Conservation (phyloP, 345 rosid genomes). For the Rhodomyrtus tomentosa region DNA sequence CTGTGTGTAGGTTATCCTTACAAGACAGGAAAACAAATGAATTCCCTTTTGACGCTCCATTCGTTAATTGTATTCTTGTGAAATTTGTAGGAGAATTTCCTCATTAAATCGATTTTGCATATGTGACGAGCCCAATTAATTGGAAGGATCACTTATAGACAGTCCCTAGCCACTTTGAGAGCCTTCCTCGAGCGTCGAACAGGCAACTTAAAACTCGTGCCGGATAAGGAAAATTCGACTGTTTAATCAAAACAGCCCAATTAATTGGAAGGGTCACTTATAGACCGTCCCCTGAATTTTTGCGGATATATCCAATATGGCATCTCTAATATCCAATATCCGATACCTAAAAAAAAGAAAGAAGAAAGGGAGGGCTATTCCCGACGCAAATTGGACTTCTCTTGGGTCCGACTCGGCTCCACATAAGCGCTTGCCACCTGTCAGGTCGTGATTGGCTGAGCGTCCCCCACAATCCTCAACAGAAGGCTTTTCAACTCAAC, state of each 20-base stretch:
- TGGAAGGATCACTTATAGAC: neutral
- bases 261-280: neutral
- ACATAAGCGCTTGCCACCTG: neutral
- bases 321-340: no score
- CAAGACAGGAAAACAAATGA: neutral
- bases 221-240: no score
- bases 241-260: no score
- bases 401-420: neutral
- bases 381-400: neutral
- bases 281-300: no score
- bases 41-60: neutral
- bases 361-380: neutral
- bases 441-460: neutral
- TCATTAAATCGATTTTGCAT: no score
- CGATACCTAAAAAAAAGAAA: neutral
- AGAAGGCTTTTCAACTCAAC: neutral
- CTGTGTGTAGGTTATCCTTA: neutral
- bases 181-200: no score
- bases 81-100: neutral
- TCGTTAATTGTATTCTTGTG: neutral
- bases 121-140: neutral
- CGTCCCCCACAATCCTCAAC: neutral
- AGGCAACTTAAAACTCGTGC: no score
- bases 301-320: neutral
- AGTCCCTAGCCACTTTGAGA: no score